These are phyloP conservation scores for Debaryomyces castellii DNA, from an alignment of 805 yeast species.

Conservation along the genomic window DNA sequence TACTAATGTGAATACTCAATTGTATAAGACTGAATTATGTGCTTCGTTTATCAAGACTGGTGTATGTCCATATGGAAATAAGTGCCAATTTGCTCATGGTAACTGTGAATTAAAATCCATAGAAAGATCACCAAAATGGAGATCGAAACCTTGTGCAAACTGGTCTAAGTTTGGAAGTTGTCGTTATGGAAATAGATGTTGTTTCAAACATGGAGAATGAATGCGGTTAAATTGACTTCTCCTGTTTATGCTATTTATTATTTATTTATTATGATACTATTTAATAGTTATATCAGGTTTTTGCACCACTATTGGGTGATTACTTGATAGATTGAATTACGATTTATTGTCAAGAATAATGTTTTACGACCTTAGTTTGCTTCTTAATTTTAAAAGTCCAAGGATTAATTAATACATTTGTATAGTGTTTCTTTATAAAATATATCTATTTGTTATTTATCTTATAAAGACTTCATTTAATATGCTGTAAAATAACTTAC, in stretches of 20 bases:
- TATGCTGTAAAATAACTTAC: no score
- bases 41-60: conserved; percentile 69
- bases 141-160: conserved; percentile 88
- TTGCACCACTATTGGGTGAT: not conserved
- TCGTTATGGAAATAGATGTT: conserved; percentile 87
- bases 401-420: conserved; percentile 1
- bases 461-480: no score
- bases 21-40: conserved; percentile 90
- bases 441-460: no score
- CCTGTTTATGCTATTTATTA: not conserved
- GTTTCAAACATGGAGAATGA: conserved; percentile 72
- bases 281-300: not conserved
- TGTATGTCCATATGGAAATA: conserved; percentile 80
- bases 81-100: conserved; percentile 96
- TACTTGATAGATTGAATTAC: not conserved
- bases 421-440: not conserved
- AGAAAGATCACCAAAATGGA: conserved; percentile 78
- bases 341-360: not conserved
- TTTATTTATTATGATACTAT: conserved; percentile 2
- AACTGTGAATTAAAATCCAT: conserved; percentile 68
- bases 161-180: conserved; percentile 83
- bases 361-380: conserved; percentile 1
- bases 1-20: conserved; percentile 50
- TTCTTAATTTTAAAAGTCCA: not conserved
- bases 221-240: not conserved